Conservation (phyloP, 2,329 filamentous ascomycete species). For the Chalaropsis ovoidea region DNA sequence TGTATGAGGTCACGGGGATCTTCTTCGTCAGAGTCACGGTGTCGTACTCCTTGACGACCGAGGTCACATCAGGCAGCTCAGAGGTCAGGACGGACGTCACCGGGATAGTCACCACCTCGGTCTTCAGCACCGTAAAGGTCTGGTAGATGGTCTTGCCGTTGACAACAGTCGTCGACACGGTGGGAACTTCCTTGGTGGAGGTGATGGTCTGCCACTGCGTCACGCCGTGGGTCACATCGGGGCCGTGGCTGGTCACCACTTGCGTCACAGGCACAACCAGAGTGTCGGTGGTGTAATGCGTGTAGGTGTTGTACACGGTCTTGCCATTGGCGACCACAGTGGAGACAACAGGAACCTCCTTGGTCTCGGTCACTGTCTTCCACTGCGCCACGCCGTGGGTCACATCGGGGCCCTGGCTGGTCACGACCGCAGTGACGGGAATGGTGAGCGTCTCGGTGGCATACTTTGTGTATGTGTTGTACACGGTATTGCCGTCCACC, state of each 20-base stretch:
- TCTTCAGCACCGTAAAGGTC: constrained; percentile 3
- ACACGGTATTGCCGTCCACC: neutral
- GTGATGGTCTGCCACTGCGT: constrained; percentile 16
- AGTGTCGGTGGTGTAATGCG: neutral
- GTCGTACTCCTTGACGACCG: neutral
- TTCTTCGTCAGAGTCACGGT: constrained; percentile 10
- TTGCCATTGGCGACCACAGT: constrained; percentile 8
- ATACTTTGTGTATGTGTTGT: constrained; percentile 10
- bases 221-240: constrained; percentile 15
- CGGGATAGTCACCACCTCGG: constrained; percentile 14
- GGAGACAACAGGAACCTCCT: neutral
- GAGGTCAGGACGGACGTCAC: constrained; percentile 5
- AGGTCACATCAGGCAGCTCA: constrained; percentile 13
- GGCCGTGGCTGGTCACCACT: constrained; percentile 16
- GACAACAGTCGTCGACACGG: constrained; percentile 16
- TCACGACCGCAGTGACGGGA: constrained; percentile 12
- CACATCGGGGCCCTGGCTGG: constrained; percentile 19
- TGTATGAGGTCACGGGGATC: neutral
- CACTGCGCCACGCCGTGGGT: constrained; percentile 1
- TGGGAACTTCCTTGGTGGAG: constrained; percentile 13
- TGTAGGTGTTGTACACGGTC: constrained; percentile 7
- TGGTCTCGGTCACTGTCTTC: constrained; percentile 16
- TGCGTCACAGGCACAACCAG: constrained; percentile 7
- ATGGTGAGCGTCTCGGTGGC: constrained; percentile 2
- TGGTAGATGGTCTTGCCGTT: constrained; percentile 18